phyloP scores from a whole-genome alignment of 1,284 basidiomycete species.

The Paramarasmius palmivorus region DNA sequence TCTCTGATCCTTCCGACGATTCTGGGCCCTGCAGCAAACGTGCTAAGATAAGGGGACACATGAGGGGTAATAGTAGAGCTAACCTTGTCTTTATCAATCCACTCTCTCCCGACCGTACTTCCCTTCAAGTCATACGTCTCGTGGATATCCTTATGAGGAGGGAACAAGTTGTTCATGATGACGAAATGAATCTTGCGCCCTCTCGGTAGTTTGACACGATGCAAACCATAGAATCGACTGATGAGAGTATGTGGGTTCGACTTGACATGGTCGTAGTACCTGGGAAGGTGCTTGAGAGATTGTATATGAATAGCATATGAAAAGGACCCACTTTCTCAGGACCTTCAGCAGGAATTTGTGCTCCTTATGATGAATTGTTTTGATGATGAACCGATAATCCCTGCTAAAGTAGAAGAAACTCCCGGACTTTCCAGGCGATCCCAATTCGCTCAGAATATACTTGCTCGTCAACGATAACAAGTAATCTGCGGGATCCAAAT shows the following conservation, averaged over 20 bases:
- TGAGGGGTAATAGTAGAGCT: background rate
- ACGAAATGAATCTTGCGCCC: constrained; percentile 98
- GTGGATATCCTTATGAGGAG: constrained; percentile 95
- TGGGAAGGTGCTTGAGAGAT: background rate
- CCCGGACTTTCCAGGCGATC: constrained; percentile 98
- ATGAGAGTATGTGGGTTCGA: constrained; percentile 93
- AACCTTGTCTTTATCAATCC: constrained; percentile 53
- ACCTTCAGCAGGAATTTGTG: constrained; percentile 92
- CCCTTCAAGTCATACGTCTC: constrained; percentile 99
- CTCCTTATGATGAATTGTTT: constrained; percentile 94
- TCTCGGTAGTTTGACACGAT: constrained; percentile 93
- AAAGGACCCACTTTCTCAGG: constrained; percentile 52
- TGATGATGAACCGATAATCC: constrained; percentile 99
- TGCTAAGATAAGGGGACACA: background rate
- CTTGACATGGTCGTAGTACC: constrained; percentile 86
- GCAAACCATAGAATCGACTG: constrained; percentile 94
- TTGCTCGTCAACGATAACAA: constrained; percentile 94
- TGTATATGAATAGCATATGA: too few species aligned
- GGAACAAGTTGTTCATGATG: constrained; percentile 99
- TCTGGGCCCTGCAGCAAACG: constrained; percentile 34
- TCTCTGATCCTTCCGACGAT: constrained; percentile 61
- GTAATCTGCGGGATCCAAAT: constrained; percentile 96
- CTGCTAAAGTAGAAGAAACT: constrained; percentile 99
- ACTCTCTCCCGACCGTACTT: constrained; percentile 87
- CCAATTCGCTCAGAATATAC: constrained; percentile 97